These are phyloP conservation scores for Volvariella volvacea DNA, from an alignment of 1,284 basidiomycete genomes.

Conservation along the genomic window DNA sequence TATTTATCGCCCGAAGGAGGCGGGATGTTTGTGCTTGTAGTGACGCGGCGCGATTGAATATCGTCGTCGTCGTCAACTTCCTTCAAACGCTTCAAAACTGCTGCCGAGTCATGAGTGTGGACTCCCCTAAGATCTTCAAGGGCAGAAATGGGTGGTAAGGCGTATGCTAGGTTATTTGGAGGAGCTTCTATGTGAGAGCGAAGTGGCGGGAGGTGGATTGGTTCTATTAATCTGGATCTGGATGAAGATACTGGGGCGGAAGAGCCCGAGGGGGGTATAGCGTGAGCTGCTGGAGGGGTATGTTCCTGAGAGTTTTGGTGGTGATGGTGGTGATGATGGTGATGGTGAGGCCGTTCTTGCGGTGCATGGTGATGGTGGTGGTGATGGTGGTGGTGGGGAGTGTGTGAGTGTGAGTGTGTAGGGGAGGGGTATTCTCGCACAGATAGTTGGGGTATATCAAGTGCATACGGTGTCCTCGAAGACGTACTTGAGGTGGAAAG, in stretches of 20 bases:
- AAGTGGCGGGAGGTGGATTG: conserved; percentile 49
- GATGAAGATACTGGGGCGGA: conserved; percentile 13
- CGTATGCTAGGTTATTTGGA: conserved; percentile 29
- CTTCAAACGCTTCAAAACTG: conserved; percentile 52
- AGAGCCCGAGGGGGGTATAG: conserved; percentile 1
- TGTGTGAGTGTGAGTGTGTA: no score
- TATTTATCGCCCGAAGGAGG: conserved; percentile 1
- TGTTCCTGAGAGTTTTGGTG: not conserved
- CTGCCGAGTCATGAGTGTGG: conserved; percentile 48
- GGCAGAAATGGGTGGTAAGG: conserved; percentile 61
- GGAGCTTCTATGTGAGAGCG: conserved; percentile 24
- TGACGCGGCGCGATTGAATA: conserved; percentile 11
- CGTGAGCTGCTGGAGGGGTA: no score
- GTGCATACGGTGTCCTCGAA: conserved; percentile 19
- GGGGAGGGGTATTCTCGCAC: conserved; percentile 8
- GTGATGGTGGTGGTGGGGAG: no score
- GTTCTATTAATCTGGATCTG: conserved; percentile 18
- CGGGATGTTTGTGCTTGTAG: conserved; percentile 18
- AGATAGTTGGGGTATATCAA: conserved; percentile 34
- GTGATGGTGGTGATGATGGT: conserved; percentile 14
- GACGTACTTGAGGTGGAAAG: conserved; percentile 11
- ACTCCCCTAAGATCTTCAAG: conserved; percentile 52
- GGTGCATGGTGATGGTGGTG: not conserved
- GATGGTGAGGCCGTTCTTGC: not conserved
- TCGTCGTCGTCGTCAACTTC: conserved; percentile 34